phyloP scores from a whole-genome alignment of 192 early-diverging fungal genomes.

The Funneliformis mosseae region DNA sequence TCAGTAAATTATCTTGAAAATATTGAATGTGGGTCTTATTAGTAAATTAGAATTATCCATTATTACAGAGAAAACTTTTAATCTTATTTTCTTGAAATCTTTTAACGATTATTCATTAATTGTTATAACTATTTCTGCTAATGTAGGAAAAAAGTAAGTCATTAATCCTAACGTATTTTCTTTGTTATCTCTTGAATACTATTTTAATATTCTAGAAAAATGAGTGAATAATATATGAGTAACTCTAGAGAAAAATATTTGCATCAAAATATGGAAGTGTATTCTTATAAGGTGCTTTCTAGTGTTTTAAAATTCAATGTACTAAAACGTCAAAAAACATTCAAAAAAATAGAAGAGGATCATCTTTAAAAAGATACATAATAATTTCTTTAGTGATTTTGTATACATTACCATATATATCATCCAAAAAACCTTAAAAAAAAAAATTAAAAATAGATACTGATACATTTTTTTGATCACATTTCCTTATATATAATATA shows the following conservation, averaged over 20 bases:
- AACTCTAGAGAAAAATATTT: constrained; percentile 53
- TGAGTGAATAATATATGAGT: constrained; percentile 55
- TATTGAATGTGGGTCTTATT: constrained; percentile 47
- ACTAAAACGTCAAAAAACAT: constrained; percentile 53
- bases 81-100: constrained; percentile 64
- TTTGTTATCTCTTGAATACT: constrained; percentile 52
- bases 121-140: constrained; percentile 53
- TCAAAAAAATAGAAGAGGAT: constrained; percentile 55
- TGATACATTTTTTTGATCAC: constrained; percentile 37
- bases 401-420: constrained; percentile 49
- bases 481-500: constrained; percentile 8
- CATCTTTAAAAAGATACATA: constrained; percentile 55
- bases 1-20: constrained; percentile 46
- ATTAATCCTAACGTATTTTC: constrained; percentile 43
- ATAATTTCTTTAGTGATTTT: constrained; percentile 46
- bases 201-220: constrained; percentile 58
- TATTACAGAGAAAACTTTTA: constrained; percentile 49
- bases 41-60: constrained; percentile 58
- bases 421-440: constrained; percentile 51
- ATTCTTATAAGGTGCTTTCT: constrained; percentile 47
- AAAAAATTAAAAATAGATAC: constrained; percentile 49
- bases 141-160: constrained; percentile 45
- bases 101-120: constrained; percentile 54
- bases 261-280: constrained; percentile 46
- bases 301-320: constrained; percentile 38